Percentiles rank a stretch among this genome's conserved stretches.
These are phyloP conservation scores for Ceratocystis cubensis DNA, from an alignment of 2,329 filamentous ascomycete genomes.

Conservation along the genomic window DNA sequence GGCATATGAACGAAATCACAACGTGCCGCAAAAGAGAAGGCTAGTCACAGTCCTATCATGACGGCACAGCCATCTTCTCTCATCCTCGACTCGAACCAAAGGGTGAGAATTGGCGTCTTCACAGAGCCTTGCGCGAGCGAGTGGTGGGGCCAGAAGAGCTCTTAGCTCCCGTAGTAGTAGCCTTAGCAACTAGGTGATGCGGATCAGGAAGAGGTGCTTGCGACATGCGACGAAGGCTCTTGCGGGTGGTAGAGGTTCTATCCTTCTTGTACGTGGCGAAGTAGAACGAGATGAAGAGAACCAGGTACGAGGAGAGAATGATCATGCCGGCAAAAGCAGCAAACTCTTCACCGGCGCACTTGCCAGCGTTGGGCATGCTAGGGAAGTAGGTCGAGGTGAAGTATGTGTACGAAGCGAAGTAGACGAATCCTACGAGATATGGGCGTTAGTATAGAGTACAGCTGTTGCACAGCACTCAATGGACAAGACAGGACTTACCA, in stretches of 20 bases:
- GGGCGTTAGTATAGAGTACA: not conserved
- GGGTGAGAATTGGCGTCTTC: constrained; percentile 2
- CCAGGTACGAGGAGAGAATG: constrained; percentile 86
- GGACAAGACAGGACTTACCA: constrained; percentile 43
- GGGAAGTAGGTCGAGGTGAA: constrained; percentile 85
- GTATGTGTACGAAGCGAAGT: constrained; percentile 99
- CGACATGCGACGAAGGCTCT: constrained; percentile 55
- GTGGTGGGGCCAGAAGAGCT: constrained; percentile 43
- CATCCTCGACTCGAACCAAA: not conserved
- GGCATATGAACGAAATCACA: constrained; percentile 3
- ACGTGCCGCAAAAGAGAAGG: not conserved
- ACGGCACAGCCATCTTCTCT: not conserved
- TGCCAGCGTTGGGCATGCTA: constrained; percentile 68
- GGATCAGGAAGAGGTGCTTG: constrained; percentile 66
- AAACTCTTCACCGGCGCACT: constrained; percentile 92
- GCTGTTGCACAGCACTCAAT: not conserved
- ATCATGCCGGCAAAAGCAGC: constrained; percentile 84
- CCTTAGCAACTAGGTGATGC: constrained; percentile 39
- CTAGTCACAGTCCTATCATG: not conserved
- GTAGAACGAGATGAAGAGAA: constrained; percentile 99
- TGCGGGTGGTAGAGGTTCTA: constrained; percentile 68
- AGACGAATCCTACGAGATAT: constrained; percentile 65
- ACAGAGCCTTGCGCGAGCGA: constrained; percentile 53
- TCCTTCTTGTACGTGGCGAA: constrained; percentile 89
- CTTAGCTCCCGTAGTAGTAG: constrained; percentile 38